These are phyloP conservation scores for Uncinocarpus reesii DNA, from an alignment of 2,329 filamentous ascomycete species.

Conservation along the genomic window DNA sequence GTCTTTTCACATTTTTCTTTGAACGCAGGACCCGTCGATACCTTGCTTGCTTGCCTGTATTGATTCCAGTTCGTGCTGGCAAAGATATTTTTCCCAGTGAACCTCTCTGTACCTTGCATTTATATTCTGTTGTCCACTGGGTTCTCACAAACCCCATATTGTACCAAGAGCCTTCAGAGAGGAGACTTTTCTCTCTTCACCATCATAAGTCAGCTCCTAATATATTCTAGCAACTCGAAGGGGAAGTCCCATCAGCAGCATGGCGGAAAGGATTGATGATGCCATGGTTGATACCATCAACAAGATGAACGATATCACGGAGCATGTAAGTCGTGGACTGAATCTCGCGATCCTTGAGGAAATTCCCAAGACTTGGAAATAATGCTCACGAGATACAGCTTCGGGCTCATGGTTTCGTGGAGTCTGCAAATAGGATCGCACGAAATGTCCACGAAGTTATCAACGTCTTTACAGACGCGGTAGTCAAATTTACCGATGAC, in stretches of 20 bases:
- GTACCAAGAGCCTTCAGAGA: not conserved
- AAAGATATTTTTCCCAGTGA: not conserved
- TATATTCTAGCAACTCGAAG: not conserved
- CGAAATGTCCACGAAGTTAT: conserved; percentile 27
- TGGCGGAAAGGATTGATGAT: conserved; percentile 22
- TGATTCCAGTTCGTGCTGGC: not conserved
- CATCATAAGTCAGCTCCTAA: not conserved
- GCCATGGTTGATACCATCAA: conserved; percentile 25
- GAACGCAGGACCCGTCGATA: not conserved
- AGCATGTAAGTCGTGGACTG: conserved; percentile 21
- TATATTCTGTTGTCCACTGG: not conserved
- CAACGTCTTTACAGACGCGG: conserved; percentile 25
- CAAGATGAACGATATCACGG: conserved; percentile 22
- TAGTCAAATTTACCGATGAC: conserved; percentile 19
- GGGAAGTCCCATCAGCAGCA: not conserved
- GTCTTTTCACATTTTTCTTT: not conserved
- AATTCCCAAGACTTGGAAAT: not conserved
- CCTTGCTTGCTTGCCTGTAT: not conserved
- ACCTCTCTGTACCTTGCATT: not conserved
- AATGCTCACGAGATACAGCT: conserved; percentile 3
- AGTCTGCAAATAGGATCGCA: conserved; percentile 29
- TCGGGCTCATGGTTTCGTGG: conserved; percentile 6
- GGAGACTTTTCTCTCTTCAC: not conserved
- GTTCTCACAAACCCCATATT: not conserved
- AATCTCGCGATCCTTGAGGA: not conserved